Conservation (phyloP, 345 rosid genomes). For the Ceriops tagal region DNA sequence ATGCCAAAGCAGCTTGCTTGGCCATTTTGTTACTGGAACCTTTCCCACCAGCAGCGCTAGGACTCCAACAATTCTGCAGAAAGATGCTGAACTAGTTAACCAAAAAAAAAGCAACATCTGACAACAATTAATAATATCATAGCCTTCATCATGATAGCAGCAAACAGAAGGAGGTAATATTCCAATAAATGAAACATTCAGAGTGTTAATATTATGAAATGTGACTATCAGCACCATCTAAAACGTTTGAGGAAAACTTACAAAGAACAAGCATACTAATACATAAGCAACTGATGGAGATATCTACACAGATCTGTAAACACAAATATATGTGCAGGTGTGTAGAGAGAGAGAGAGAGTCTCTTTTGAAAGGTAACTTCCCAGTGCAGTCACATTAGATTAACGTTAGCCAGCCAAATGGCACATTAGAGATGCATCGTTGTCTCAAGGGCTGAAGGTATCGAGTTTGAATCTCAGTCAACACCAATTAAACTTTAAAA, state of each 20-base stretch:
- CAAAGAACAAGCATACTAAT: no score
- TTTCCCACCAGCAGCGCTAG: conserved; percentile 61
- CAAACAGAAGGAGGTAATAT: neutral
- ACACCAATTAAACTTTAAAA: no score
- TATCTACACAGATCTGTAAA: no score
- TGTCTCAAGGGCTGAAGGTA: no score
- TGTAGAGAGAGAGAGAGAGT: neutral
- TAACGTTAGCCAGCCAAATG: neutral
- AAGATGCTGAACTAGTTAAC: conserved; percentile 6
- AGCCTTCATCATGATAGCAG: conserved; percentile 5
- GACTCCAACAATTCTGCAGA: conserved; percentile 63
- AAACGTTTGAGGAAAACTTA: no score
- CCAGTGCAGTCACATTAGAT: neutral
- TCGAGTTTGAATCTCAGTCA: no score
- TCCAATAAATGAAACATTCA: no score
- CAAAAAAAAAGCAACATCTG: neutral
- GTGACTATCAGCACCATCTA: no score
- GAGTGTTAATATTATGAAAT: no score
- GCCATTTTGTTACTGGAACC: conserved; percentile 71
- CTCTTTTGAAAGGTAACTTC: neutral
- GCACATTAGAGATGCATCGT: neutral
- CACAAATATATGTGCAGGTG: no score
- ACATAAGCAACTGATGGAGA: no score
- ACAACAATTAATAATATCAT: neutral
- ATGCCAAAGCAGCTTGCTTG: conserved; percentile 78